phyloP scores from a whole-genome alignment of 1,139 yeast species.

The Pichia kudriavzevii region DNA sequence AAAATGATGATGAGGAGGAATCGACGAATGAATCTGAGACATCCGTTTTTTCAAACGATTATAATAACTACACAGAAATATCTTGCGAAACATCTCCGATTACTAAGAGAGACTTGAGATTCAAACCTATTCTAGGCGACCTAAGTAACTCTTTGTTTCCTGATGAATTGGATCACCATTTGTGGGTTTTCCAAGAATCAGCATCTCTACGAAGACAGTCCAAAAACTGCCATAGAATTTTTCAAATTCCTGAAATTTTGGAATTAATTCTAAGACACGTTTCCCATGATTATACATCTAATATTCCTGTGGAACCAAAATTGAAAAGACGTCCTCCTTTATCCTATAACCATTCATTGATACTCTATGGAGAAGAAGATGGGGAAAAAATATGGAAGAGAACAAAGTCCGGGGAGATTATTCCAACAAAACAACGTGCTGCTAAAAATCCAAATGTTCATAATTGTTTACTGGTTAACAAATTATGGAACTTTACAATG shows the following conservation, averaged over 20 bases:
- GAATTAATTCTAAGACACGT: conserved; percentile 52
- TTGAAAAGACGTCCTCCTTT: conserved; percentile 62
- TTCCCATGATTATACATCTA: conserved; percentile 37
- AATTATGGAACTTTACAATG: conserved; percentile 54
- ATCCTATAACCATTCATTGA: conserved; percentile 51
- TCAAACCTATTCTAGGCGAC: conserved; percentile 2
- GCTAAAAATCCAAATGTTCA: conserved; percentile 30
- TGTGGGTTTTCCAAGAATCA: too few relatives aligned
- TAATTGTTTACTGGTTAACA: conserved; percentile 63
- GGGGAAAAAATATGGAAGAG: conserved; percentile 47
- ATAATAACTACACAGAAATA: too few relatives aligned
- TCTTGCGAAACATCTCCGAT: conserved; percentile 12
- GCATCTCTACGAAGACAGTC: too few relatives aligned
- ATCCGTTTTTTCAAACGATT: conserved; percentile 9
- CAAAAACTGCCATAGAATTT: too few relatives aligned
- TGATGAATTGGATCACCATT: neutral
- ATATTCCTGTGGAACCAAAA: conserved; percentile 50
- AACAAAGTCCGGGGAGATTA: conserved; percentile 2
- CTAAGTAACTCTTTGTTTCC: neutral
- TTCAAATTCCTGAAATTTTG: conserved; percentile 72
- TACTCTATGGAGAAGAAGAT: conserved; percentile 46
- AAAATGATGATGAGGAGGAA: conserved; percentile 5
- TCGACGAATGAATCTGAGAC: conserved; percentile 8
- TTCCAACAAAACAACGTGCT: neutral
- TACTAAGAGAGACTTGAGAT: conserved; percentile 2